Evolutionary conservation across 2,329 filamentous ascomycete genomes (phyloP).

Genomic region (Ceratocystis albifundus): DNA sequence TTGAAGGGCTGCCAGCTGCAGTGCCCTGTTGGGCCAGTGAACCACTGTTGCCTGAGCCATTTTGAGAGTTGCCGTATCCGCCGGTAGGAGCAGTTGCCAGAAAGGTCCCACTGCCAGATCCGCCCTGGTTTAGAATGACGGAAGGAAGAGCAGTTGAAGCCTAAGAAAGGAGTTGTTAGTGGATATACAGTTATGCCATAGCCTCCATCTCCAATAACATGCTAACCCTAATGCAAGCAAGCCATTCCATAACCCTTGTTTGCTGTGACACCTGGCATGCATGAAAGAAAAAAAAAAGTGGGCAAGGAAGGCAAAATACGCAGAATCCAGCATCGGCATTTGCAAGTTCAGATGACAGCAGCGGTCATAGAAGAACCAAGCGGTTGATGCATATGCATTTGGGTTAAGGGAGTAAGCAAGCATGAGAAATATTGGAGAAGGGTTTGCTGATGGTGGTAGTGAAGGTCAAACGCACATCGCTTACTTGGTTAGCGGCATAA

Average conservation of each 20-base stretch:
- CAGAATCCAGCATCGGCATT: neutral
- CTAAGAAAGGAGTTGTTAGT: conserved; percentile 2
- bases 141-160: neutral
- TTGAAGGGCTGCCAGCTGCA: neutral
- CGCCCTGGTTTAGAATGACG: neutral
- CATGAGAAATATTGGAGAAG: neutral
- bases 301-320: neutral
- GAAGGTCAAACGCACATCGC: neutral
- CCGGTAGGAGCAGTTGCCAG: neutral
- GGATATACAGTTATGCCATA: neutral
- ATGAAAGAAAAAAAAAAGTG: conserved; percentile 11
- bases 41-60: neutral
- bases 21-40: conserved; percentile 4
- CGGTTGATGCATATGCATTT: neutral
- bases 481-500: neutral
- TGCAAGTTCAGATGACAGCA: neutral
- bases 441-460: neutral
- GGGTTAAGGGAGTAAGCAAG: neutral
- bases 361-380: neutral
- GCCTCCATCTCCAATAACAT: no score
- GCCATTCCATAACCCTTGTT: neutral
- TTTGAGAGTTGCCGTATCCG: neutral
- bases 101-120: neutral
- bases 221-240: neutral
- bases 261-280: neutral